Evolutionary conservation across 2,329 filamentous ascomycete genomes (phyloP).

Genomic region (Pestalotiopsis sp.): DNA sequence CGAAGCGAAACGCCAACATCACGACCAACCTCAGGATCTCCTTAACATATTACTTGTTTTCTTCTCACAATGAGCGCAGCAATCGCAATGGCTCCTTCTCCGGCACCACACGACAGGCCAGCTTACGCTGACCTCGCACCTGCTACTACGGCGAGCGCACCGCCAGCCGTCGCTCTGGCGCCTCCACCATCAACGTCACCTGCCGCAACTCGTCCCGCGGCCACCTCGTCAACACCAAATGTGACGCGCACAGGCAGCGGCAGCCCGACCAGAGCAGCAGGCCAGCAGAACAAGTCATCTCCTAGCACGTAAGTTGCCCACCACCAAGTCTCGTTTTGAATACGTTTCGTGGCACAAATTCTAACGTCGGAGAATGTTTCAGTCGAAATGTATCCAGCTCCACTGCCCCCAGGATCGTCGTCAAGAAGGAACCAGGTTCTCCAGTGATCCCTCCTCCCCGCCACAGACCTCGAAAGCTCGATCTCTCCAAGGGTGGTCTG

Average conservation of each 20-base stretch:
- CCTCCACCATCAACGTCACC: constrained; percentile 40
- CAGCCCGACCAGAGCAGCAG: constrained; percentile 48
- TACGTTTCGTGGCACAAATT: constrained; percentile 20
- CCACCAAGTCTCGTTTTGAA: background rate
- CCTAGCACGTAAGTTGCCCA: constrained; percentile 56
- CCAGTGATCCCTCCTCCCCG: constrained; percentile 75
- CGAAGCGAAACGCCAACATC: constrained; percentile 24
- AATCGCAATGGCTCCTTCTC: constrained; percentile 69
- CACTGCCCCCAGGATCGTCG: constrained; percentile 73
- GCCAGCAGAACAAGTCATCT: constrained; percentile 52
- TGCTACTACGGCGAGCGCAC: constrained; percentile 35
- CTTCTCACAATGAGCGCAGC: constrained; percentile 63
- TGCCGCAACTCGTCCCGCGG: constrained; percentile 44
- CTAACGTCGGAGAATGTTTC: constrained; percentile 33
- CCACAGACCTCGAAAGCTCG: constrained; percentile 75
- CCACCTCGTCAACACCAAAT: constrained; percentile 42
- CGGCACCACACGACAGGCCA: constrained; percentile 65
- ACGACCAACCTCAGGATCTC: constrained; percentile 17
- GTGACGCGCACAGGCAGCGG: constrained; percentile 50
- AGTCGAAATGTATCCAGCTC: constrained; percentile 55
- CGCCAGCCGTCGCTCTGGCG: constrained; percentile 31
- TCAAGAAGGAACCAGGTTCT: constrained; percentile 95
- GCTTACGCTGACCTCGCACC: constrained; percentile 53
- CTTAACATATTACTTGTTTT: constrained; percentile 14
- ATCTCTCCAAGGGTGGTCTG: constrained; percentile 68